phyloP scores from a whole-genome alignment of 2,329 filamentous ascomycete genomes.

The Botrytis galanthina region DNA sequence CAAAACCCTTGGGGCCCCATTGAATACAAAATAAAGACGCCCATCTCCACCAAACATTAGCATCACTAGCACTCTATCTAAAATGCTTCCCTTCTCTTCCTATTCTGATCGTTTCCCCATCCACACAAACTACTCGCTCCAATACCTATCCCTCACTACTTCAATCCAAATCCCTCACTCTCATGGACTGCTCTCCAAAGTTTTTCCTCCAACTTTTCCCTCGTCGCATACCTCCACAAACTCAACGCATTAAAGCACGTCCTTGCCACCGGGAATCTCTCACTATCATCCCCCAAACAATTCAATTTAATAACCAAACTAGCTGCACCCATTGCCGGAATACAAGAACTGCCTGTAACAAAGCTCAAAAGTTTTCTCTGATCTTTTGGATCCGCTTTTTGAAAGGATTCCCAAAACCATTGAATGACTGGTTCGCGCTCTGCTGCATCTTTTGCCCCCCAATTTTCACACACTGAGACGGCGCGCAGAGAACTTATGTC shows the following conservation, averaged over 20 bases:
- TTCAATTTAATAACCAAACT: constrained; percentile 74
- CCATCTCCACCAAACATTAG: constrained; percentile 5
- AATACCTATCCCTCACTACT: constrained; percentile 45
- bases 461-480: constrained; percentile 80
- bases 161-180: constrained; percentile 90
- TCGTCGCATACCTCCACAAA: constrained; percentile 68
- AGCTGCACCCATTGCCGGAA: constrained; percentile 82
- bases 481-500: constrained; percentile 74
- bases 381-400: constrained; percentile 59
- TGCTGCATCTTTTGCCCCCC: constrained; percentile 57
- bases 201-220: constrained; percentile 64
- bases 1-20: constrained; percentile 3
- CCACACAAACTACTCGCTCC: neutral
- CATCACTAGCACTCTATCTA: neutral
- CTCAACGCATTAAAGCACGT: constrained; percentile 89
- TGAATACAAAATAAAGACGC: constrained; percentile 20
- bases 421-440: constrained; percentile 64
- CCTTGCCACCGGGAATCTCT: constrained; percentile 77
- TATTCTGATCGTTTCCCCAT: neutral
- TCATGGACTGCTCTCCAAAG: constrained; percentile 85
- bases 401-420: constrained; percentile 90
- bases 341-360: constrained; percentile 85
- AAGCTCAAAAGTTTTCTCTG: constrained; percentile 81
- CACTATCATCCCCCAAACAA: constrained; percentile 71
- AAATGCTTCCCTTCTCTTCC: neutral